phyloP scores from a whole-genome alignment of 306 rosid genomes.

The Adenanthera pavonina region DNA sequence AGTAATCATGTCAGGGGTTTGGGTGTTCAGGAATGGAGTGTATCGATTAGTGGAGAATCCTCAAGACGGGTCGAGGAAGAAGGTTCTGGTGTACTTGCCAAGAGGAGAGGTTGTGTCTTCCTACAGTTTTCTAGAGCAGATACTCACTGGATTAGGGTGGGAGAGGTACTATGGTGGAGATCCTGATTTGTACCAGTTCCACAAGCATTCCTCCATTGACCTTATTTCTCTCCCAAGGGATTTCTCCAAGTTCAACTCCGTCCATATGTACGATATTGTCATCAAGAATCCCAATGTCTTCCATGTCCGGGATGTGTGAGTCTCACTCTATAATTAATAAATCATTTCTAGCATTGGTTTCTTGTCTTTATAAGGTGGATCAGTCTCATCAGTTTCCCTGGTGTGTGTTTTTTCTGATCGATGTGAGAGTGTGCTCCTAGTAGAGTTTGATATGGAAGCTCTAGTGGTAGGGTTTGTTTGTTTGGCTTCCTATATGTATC shows the following conservation, averaged over 20 bases:
- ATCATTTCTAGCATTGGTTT: conserved; percentile 2
- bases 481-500: not conserved
- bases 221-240: conserved; percentile 87
- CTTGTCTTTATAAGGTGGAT: not conserved
- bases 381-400: not conserved
- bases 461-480: not conserved
- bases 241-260: conserved; percentile 78
- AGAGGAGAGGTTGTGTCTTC: conserved; percentile 68
- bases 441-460: not conserved
- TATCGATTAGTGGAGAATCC: conserved; percentile 73
- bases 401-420: not conserved
- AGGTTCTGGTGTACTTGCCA: conserved; percentile 77
- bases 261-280: conserved; percentile 93
- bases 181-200: conserved; percentile 83
- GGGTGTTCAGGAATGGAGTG: conserved; percentile 85
- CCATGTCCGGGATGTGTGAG: conserved; percentile 76
- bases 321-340: too few species aligned
- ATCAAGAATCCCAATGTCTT: conserved; percentile 81
- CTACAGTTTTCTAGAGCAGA: conserved; percentile 65
- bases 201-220: conserved; percentile 85
- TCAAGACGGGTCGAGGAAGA: conserved; percentile 54
- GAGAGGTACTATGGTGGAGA: conserved; percentile 93
- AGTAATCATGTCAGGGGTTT: conserved; percentile 77
- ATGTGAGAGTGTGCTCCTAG: not conserved
- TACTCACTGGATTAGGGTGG: conserved; percentile 80